Evolutionary conservation across 176 grass and related monocot genomes (phyloP).

Genomic region (Oryza coarctata): DNA sequence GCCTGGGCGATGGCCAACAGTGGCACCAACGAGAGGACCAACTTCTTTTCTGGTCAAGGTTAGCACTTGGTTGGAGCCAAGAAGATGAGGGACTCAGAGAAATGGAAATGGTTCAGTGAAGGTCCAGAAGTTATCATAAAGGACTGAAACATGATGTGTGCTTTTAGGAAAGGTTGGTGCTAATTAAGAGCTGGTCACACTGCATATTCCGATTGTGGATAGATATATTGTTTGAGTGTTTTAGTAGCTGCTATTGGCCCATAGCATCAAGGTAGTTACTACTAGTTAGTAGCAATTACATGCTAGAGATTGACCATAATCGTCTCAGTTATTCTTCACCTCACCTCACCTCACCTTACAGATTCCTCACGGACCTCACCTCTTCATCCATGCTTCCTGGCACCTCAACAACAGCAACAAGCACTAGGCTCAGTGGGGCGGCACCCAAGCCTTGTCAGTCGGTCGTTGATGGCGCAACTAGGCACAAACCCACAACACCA

Average conservation of each 20-base stretch:
- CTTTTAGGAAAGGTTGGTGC: neutral
- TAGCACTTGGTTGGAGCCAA: neutral
- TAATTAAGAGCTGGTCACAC: neutral
- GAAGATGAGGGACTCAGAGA: neutral
- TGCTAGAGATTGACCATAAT: neutral
- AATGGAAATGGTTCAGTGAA: neutral
- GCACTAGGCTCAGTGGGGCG: neutral
- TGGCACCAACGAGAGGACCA: neutral
- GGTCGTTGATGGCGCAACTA: neutral
- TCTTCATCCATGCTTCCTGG: neutral
- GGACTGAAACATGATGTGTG: neutral
- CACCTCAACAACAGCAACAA: neutral
- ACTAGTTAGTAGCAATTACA: neutral
- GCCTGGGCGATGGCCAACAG: no score
- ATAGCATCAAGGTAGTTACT: neutral
- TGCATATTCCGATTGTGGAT: neutral
- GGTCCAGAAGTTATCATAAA: neutral
- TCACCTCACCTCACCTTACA: neutral
- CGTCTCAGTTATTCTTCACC: neutral
- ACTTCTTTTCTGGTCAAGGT: neutral
- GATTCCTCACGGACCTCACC: neutral
- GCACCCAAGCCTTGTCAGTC: neutral
- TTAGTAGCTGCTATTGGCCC: neutral
- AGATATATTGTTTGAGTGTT: neutral
- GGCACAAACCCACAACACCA: neutral